A percentile compares a stretch with the other conserved stretches of the same genome.
Evolutionary conservation across 768 basidiomycete species (phyloP).

Genomic region (Infundibulicybe gibba): DNA sequence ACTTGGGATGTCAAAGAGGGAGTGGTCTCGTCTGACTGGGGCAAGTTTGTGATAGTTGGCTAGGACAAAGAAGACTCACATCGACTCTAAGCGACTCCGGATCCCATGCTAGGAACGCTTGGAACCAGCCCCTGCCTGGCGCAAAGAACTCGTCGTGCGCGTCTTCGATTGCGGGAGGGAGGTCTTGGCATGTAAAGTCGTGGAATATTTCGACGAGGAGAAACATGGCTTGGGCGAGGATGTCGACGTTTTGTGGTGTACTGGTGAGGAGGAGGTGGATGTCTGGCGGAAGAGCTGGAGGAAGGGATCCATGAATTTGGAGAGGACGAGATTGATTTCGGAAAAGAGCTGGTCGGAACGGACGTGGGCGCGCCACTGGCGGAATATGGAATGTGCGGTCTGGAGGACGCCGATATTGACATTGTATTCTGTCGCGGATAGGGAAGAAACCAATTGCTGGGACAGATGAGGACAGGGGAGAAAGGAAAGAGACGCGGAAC

Average conservation of each 20-base stretch:
- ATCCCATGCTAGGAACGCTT: slow-evolving; percentile 81
- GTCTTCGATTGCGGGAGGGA: slow-evolving; percentile 94
- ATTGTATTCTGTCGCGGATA: slow-evolving; percentile 78
- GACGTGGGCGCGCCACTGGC: slow-evolving; percentile 87
- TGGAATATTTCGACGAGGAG: slow-evolving; percentile 86
- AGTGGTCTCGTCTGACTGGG: slow-evolving; percentile 72
- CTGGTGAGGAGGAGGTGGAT: slow-evolving; percentile 39
- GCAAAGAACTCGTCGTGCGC: slow-evolving; percentile 80
- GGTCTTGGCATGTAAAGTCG: slow-evolving; percentile 92
- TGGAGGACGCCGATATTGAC: slow-evolving; percentile 88
- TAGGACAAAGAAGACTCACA: slow-evolving; percentile 37
- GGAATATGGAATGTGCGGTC: slow-evolving; percentile 95
- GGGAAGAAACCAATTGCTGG: slow-evolving; percentile 85
- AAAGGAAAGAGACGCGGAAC: slow-evolving; percentile 18
- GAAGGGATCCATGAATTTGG: slow-evolving; percentile 81
- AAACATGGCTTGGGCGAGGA: slow-evolving; percentile 71
- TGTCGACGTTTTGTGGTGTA: slow-evolving; percentile 35
- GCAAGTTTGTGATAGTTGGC: slow-evolving; percentile 5
- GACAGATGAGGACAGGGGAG: background rate
- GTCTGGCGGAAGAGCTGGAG: slow-evolving; percentile 78
- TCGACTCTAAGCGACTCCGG: slow-evolving; percentile 64
- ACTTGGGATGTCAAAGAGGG: slow-evolving; percentile 89
- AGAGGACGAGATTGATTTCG: slow-evolving; percentile 89
- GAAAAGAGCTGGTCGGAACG: slow-evolving; percentile 84
- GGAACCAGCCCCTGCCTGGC: slow-evolving; percentile 64